These are phyloP conservation scores for Asclepias syriaca DNA, from an alignment of 257 asterid genomes.

Conservation along the genomic window DNA sequence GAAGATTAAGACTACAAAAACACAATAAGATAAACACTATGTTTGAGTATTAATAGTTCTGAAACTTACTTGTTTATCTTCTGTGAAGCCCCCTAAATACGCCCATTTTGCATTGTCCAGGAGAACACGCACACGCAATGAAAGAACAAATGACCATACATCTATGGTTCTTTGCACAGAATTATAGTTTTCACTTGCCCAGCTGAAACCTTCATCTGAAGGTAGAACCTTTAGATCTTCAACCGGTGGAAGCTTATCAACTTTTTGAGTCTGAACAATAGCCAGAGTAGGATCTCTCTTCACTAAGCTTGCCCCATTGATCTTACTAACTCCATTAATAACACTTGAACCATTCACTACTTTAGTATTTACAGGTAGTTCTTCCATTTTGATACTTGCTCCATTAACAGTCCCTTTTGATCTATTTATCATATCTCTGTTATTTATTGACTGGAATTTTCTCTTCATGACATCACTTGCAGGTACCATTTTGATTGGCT, in stretches of 20 bases:
- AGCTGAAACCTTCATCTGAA: conserved; percentile 92
- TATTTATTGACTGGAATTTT: conserved; percentile 26
- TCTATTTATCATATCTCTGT: conserved; percentile 31
- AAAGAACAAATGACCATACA: conserved; percentile 90
- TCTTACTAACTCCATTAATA: conserved; percentile 32
- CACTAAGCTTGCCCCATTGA: conserved; percentile 45
- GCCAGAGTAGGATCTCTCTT: conserved; percentile 39
- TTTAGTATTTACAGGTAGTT: conserved; percentile 23
- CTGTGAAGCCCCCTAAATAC: conserved; percentile 71
- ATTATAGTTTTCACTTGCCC: conserved; percentile 93
- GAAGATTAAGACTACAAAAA: too few species aligned
- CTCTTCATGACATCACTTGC: conserved; percentile 46
- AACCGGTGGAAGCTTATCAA: conserved; percentile 54
- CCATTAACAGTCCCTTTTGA: conserved; percentile 34
- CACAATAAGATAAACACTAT: conserved; percentile 2
- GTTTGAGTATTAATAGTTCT: neutral
- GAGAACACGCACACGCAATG: conserved; percentile 72
- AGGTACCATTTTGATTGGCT: conserved; percentile 66
- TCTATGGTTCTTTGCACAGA: conserved; percentile 73
- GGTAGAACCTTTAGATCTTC: conserved; percentile 72
- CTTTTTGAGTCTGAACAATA: conserved; percentile 19
- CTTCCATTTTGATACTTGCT: conserved; percentile 30
- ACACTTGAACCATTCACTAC: conserved; percentile 42
- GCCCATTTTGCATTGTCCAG: conserved; percentile 83
- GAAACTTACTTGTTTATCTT: conserved; percentile 69